A percentile compares a stretch with the other conserved stretches of the same genome.
phyloP scores from a whole-genome alignment of 2,329 filamentous ascomycete genomes.

The Aspergillus neoniger region DNA sequence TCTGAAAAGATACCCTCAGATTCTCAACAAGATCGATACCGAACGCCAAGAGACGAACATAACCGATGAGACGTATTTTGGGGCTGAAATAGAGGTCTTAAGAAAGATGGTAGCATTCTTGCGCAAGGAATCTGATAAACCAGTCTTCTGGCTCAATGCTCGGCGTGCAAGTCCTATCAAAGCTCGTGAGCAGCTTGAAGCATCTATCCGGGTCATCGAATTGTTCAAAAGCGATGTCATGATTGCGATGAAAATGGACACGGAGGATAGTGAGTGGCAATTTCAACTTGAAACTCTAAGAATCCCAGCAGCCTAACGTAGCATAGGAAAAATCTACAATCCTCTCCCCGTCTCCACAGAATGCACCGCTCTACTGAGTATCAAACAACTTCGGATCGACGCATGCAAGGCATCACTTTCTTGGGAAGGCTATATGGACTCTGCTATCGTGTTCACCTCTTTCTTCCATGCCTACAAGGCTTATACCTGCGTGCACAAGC shows the following conservation, averaged over 20 bases:
- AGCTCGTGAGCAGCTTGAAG: conserved; percentile 20
- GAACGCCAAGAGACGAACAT: conserved; percentile 9
- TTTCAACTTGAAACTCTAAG: not conserved
- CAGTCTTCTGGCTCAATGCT: conserved; percentile 23
- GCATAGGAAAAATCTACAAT: conserved; percentile 20
- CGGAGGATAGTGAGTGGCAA: conserved; percentile 21
- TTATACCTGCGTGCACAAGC: conserved; percentile 14
- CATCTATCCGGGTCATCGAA: conserved; percentile 24
- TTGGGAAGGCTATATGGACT: conserved; percentile 21
- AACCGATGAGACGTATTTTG: conserved; percentile 23
- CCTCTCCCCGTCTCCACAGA: conserved; percentile 13
- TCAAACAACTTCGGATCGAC: conserved; percentile 22
- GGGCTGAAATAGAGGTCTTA: conserved; percentile 25
- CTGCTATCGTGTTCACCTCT: conserved; percentile 21
- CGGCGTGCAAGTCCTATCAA: conserved; percentile 11
- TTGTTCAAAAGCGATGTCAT: conserved; percentile 25
- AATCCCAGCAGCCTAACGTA: not conserved
- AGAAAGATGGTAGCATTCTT: conserved; percentile 26
- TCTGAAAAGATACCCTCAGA: conserved; percentile 44
- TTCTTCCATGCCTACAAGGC: conserved; percentile 25
- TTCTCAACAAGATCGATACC: not conserved
- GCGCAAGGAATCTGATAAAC: conserved; percentile 16
- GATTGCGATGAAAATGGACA: conserved; percentile 6
- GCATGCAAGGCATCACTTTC: conserved; percentile 22
- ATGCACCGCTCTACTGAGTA: conserved; percentile 18